Percentiles rank a stretch among this genome's conserved stretches.
These are phyloP conservation scores for Aureobasidium musti DNA, from an alignment of 2,329 filamentous ascomycete genomes.

Conservation along the genomic window DNA sequence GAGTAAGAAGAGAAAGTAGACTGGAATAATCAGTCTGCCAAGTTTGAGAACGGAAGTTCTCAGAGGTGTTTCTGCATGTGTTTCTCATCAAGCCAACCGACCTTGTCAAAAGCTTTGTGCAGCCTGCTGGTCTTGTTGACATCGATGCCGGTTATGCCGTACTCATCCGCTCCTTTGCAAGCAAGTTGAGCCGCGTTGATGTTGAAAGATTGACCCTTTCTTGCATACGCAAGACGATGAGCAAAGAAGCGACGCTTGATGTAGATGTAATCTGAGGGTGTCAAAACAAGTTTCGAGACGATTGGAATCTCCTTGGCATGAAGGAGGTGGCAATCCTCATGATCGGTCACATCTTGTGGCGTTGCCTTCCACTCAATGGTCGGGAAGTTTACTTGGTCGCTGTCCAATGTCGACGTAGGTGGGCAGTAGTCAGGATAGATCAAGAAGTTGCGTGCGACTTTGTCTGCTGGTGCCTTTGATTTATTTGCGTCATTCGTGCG, in stretches of 20 bases:
- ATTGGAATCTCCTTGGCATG: conserved; percentile 76
- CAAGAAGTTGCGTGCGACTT: conserved; percentile 75
- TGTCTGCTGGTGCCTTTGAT: conserved; percentile 67
- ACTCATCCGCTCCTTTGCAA: conserved; percentile 61
- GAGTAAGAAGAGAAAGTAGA: not conserved
- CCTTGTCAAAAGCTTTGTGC: conserved; percentile 84
- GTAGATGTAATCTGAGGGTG: conserved; percentile 84
- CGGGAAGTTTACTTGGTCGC: conserved; percentile 59
- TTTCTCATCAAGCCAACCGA: conserved; percentile 71
- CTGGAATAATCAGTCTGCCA: not conserved
- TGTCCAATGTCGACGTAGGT: conserved; percentile 65
- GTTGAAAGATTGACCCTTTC: conserved; percentile 77
- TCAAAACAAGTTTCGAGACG: conserved; percentile 76
- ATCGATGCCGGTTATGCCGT: conserved; percentile 60
- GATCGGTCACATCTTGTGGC: conserved; percentile 71
- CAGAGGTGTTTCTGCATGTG: conserved; percentile 32
- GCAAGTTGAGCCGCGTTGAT: conserved; percentile 95
- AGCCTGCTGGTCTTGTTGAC: conserved; percentile 96
- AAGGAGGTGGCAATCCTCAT: conserved; percentile 69
- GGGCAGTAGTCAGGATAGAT: conserved; percentile 67
- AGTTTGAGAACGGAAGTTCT: not conserved
- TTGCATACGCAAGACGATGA: conserved; percentile 66
- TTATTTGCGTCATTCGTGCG: conserved; percentile 1
- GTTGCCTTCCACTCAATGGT: conserved; percentile 88
- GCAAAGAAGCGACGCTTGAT: conserved; percentile 92